Conservation (phyloP, 2,329 filamentous ascomycete genomes). For the Phaeosphaeriaceae sp. region DNA sequence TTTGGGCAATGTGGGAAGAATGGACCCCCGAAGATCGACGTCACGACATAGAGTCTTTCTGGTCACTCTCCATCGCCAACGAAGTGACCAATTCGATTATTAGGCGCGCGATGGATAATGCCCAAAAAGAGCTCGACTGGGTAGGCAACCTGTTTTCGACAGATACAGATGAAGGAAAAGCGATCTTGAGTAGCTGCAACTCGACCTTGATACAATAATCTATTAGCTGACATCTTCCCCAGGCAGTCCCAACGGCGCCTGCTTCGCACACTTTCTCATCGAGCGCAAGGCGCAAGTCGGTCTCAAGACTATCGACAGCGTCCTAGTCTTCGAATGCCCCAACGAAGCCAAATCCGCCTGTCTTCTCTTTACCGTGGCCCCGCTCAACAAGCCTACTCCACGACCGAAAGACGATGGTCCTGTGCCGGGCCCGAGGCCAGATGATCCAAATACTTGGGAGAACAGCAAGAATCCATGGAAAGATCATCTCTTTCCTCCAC, state of each 20-base stretch:
- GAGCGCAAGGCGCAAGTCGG: slow-evolving; percentile 1
- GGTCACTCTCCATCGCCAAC: background rate
- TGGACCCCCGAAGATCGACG: background rate
- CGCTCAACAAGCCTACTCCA: background rate
- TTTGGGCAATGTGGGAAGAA: slow-evolving; percentile 4
- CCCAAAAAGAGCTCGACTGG: background rate
- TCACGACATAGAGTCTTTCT: background rate
- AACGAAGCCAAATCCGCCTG: background rate
- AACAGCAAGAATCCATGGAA: background rate
- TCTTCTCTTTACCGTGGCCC: background rate
- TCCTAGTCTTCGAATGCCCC: background rate
- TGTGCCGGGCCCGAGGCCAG: background rate
- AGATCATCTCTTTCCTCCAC: background rate
- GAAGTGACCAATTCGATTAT: background rate
- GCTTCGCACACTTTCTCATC: slow-evolving; percentile 6
- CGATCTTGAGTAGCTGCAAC: background rate
- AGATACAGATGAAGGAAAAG: background rate
- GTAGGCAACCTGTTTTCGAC: background rate
- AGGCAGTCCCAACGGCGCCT: background rate
- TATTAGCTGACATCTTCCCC: background rate
- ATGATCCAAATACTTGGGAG: background rate
- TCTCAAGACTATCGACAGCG: background rate
- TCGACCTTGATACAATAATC: background rate
- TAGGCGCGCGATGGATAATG: background rate
- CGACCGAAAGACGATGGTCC: background rate